Percentiles rank a stretch among this genome's conserved stretches.
Conservation (phyloP, 1,284 basidiomycete species). For the Amylostereum areolatum region DNA sequence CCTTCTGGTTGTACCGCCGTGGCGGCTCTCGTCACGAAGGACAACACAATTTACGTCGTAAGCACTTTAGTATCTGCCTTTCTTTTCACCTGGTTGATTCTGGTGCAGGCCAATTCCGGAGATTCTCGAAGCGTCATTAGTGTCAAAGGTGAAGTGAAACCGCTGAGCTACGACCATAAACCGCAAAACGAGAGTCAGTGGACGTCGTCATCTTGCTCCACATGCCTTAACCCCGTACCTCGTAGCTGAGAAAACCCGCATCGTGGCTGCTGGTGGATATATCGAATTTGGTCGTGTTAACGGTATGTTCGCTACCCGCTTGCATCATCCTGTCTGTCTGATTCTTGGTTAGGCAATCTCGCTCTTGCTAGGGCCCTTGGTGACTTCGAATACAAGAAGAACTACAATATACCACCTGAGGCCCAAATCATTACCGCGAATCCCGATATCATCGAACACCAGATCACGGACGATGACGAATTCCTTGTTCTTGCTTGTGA, state of each 20-base stretch:
- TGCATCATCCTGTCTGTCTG: slow-evolving; percentile 6
- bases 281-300: slow-evolving; percentile 98
- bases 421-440: slow-evolving; percentile 94
- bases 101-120: slow-evolving; percentile 86
- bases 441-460: slow-evolving; percentile 85
- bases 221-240: slow-evolving; percentile 3
- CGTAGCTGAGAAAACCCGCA: slow-evolving; percentile 81
- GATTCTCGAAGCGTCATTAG: slow-evolving; percentile 94
- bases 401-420: slow-evolving; percentile 75
- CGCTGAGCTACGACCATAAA: slow-evolving; percentile 95
- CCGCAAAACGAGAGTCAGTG: slow-evolving; percentile 80
- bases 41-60: slow-evolving; percentile 80
- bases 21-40: slow-evolving; percentile 74
- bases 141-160: slow-evolving; percentile 79
- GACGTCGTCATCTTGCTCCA: neutral
- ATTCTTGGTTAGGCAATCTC: slow-evolving; percentile 70
- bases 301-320: slow-evolving; percentile 43
- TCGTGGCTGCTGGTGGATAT: slow-evolving; percentile 92
- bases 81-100: slow-evolving; percentile 1
- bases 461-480: slow-evolving; percentile 86
- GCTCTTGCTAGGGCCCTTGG: slow-evolving; percentile 94
- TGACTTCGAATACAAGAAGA: slow-evolving; percentile 99
- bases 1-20: slow-evolving; percentile 98
- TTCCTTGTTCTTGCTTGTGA: slow-evolving; percentile 96
- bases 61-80: slow-evolving; percentile 19